Evolutionary conservation across 164 flowering plant genomes (phyloP), one percentile per base, ranked within the genome.

Genomic region (Warburgia ugandensis): DNA sequence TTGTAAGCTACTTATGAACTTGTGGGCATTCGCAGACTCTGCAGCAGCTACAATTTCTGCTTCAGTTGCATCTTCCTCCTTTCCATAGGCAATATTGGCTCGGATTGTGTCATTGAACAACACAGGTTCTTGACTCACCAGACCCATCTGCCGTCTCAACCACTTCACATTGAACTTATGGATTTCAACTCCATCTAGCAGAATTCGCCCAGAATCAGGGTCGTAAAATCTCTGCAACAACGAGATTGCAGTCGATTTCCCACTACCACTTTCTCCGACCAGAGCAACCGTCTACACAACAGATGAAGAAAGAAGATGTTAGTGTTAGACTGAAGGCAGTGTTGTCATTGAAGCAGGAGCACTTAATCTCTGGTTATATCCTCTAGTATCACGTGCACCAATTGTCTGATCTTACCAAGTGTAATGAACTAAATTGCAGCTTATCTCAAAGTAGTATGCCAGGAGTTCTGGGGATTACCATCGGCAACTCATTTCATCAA

Each of bases 81-180:
- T 72, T 4, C 80, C 80, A 48, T 76, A 73, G 19, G 73, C 80
- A 58, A 73, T 73, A 58, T 73, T 76, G 61, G 73, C 73, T 47
- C 73, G 59, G 28, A 73, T 63, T 16, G 73, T 70, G 52, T 73
- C 73, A 27, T 66, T 73, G 55, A 76, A 76, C 27, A 76, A 41
- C 1, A 59, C 58, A 5, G 81, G 81, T 49, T 76, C 77, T 51
- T 73, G 80, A 49, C 75, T 61, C 39, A 76, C 80, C 36, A 72
- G 52, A 36, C 75, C 75, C 75, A 73, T 73, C 42, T 73, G 77
- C 52, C 56, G 72, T 48, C 79, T 65, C 37, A 75, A 39, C 79
- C 79, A 75, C 56, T 51, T 68, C 45, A 74, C 38, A 35, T 65
- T 64, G 12, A 76, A 53, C 41, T 57, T 63, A 11, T 50, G 59